These are phyloP conservation scores for Dendrobium huoshanense DNA, from an alignment of 106 monocot genomes.

Conservation along the genomic window DNA sequence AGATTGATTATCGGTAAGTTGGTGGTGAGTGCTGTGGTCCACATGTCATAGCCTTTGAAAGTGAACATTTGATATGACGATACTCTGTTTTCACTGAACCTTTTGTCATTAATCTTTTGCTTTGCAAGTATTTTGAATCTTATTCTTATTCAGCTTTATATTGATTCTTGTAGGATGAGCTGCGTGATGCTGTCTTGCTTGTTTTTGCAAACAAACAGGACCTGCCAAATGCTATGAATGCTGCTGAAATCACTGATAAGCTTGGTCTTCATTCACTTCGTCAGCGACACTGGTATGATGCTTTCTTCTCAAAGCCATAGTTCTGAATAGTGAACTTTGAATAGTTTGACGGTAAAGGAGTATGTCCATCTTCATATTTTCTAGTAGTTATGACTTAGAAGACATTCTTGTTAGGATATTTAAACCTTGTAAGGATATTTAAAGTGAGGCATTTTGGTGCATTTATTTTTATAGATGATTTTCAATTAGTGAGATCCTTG, in stretches of 20 bases:
- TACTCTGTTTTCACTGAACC: background rate
- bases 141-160: background rate
- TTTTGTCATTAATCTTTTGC: background rate
- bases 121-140: background rate
- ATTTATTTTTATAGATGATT: too few species aligned
- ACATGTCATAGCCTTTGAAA: too few species aligned
- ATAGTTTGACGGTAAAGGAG: background rate
- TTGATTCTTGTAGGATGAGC: slow-evolving; percentile 14
- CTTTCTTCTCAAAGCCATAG: background rate
- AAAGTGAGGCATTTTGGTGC: too few species aligned
- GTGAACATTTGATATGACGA: background rate
- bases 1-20: too few species aligned
- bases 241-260: slow-evolving; percentile 25
- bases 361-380: background rate
- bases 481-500: too few species aligned
- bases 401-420: background rate
- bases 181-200: slow-evolving; percentile 21
- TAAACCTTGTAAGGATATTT: background rate
- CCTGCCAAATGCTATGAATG: slow-evolving; percentile 25
- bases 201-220: slow-evolving; percentile 23
- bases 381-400: background rate
- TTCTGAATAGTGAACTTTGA: background rate
- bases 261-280: slow-evolving; percentile 20
- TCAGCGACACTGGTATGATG: slow-evolving; percentile 16
- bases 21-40: too few species aligned